phyloP scores from a whole-genome alignment of 306 rosid genomes.

The Rosa persica region DNA sequence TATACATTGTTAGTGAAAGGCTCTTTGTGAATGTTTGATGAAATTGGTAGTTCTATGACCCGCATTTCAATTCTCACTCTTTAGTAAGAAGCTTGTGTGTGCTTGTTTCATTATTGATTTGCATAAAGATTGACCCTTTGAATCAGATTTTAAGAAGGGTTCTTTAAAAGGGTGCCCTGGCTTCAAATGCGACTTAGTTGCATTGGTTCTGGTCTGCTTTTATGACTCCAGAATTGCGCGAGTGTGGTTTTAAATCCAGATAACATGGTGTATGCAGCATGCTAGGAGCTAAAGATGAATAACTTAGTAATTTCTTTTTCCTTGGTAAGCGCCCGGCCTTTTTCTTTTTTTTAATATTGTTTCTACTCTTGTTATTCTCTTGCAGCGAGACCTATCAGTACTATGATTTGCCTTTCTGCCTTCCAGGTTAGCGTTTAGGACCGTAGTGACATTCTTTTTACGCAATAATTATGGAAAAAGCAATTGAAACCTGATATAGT shows the following conservation, averaged over 20 bases:
- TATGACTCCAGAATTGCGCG: neutral
- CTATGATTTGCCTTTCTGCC: slow-evolving; percentile 84
- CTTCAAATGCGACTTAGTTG: neutral
- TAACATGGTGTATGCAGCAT: slow-evolving; percentile 1
- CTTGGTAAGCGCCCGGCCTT: slow-evolving; percentile 1
- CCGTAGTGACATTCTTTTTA: slow-evolving; percentile 18
- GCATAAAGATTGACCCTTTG: neutral
- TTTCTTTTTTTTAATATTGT: slow-evolving; percentile 11
- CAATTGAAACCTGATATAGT: slow-evolving; percentile 2
- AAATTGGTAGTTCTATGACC: neutral
- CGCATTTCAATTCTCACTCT: neutral
- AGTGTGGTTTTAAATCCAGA: neutral
- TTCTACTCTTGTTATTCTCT: slow-evolving; percentile 30
- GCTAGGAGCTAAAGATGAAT: slow-evolving; percentile 3
- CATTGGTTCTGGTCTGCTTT: neutral
- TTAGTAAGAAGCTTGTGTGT: neutral
- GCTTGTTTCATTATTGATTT: slow-evolving; percentile 1
- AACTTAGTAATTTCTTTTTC: slow-evolving; percentile 12
- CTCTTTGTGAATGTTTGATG: neutral
- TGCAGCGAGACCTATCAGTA: slow-evolving; percentile 74
- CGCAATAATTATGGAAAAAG: slow-evolving; percentile 10
- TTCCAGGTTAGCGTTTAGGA: slow-evolving; percentile 60
- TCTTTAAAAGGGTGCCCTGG: neutral
- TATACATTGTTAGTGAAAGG: neutral
- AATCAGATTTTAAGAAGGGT: neutral